phyloP scores from a whole-genome alignment of 495 filamentous ascomycete species.

The Echria macrotheca region DNA sequence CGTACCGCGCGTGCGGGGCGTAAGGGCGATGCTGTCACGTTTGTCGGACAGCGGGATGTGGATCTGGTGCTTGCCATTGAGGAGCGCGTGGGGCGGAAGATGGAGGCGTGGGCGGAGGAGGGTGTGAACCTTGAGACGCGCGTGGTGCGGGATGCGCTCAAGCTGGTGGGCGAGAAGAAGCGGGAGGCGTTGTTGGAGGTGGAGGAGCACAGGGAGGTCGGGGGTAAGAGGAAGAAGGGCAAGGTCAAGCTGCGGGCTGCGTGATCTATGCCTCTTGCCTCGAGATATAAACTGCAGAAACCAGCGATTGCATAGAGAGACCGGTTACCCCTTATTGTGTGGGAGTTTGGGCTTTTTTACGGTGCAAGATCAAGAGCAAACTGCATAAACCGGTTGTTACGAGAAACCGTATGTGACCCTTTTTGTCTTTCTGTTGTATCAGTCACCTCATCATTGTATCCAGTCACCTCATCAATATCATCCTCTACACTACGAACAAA shows the following conservation, averaged over 20 bases:
- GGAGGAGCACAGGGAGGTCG: conserved; percentile 84
- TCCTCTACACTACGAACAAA: background rate
- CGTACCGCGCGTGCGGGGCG: conserved; percentile 89
- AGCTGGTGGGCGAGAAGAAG: conserved; percentile 87
- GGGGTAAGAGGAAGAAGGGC: conserved; percentile 63
- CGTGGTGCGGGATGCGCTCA: conserved; percentile 75
- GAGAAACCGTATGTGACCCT: too few relatives aligned
- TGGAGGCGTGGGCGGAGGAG: conserved; percentile 80
- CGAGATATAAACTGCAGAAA: too few relatives aligned
- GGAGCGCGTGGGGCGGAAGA: conserved; percentile 67
- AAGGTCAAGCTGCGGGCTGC: conserved; percentile 43
- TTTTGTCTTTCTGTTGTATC: too few relatives aligned
- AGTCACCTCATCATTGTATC: background rate
- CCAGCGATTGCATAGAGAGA: too few relatives aligned
- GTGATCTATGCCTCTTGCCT: too few relatives aligned
- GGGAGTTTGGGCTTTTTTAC: too few relatives aligned
- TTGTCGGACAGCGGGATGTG: conserved; percentile 90
- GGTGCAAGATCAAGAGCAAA: too few relatives aligned
- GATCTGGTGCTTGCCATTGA: conserved; percentile 84
- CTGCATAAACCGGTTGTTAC: too few relatives aligned
- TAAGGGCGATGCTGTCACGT: conserved; percentile 72
- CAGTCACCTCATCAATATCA: background rate
- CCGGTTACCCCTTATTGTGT: too few relatives aligned
- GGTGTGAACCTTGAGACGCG: conserved; percentile 84
- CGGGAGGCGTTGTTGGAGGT: conserved; percentile 81